phyloP scores from a whole-genome alignment of 2,329 filamentous ascomycete genomes.

The Fusarium paranaense region DNA sequence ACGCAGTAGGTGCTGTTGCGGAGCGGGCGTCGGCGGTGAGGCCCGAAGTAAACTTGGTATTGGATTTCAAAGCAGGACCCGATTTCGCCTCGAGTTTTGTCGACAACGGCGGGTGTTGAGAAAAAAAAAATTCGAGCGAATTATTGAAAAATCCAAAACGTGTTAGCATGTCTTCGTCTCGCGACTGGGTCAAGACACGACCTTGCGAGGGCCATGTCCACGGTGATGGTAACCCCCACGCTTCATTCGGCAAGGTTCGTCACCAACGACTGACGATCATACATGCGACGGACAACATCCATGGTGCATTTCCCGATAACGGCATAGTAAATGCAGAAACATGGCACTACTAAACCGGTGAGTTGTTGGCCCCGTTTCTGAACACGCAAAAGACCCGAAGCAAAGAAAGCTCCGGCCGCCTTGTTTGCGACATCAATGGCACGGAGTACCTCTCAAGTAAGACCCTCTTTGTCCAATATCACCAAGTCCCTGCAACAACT shows the following conservation, averaged over 20 bases:
- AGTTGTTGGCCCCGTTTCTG: not conserved
- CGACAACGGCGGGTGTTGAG: slow-evolving; percentile 9
- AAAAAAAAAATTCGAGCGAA: not conserved
- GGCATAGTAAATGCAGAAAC: not conserved
- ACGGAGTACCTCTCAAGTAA: not conserved
- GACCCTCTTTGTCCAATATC: not conserved
- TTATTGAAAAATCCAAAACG: not conserved
- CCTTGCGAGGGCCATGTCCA: not conserved
- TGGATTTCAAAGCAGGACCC: not conserved
- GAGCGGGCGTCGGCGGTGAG: slow-evolving; percentile 25
- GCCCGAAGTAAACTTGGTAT: slow-evolving; percentile 2
- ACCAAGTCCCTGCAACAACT: not conserved
- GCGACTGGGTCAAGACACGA: not conserved
- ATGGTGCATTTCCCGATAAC: not conserved
- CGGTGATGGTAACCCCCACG: not conserved
- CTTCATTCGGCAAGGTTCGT: not conserved
- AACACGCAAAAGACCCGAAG: not conserved
- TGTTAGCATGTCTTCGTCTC: not conserved
- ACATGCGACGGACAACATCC: not conserved
- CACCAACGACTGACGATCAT: not conserved
- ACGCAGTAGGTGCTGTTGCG: slow-evolving; percentile 9
- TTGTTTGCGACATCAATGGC: not conserved
- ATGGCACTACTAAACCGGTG: not conserved
- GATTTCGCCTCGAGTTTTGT: not conserved
- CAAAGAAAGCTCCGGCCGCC: not conserved